These are phyloP conservation scores for Cupressus sempervirens DNA, from an alignment of 75 land plant species.

Conservation along the genomic window DNA sequence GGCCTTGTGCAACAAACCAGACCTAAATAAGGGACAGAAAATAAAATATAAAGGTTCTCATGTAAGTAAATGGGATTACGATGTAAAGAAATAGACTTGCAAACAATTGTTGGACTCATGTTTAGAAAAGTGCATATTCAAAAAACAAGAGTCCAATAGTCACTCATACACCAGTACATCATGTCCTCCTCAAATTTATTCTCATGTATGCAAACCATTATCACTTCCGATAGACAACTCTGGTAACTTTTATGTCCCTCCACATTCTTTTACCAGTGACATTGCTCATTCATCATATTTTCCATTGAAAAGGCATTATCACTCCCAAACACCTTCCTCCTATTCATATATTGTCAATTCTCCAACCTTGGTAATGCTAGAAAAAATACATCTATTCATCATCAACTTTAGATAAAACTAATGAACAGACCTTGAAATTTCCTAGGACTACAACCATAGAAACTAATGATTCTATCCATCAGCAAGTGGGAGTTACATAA, in stretches of 20 bases:
- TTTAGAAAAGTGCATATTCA: background rate
- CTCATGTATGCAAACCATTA: background rate
- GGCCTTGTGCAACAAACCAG: background rate
- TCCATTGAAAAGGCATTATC: background rate
- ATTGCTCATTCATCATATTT: background rate
- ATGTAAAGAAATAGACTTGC: background rate
- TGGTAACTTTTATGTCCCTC: background rate
- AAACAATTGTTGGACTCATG: background rate
- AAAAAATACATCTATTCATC: background rate
- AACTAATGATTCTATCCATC: background rate
- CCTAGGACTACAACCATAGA: background rate
- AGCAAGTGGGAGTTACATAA: background rate
- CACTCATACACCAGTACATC: background rate
- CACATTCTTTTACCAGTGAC: background rate
- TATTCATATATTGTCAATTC: background rate
- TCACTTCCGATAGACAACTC: background rate
- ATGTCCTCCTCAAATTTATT: background rate
- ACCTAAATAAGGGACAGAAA: background rate
- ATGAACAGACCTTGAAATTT: background rate
- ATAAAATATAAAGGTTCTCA: background rate
- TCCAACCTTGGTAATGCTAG: background rate
- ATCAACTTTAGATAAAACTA: background rate
- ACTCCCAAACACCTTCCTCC: background rate
- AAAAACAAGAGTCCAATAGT: background rate
- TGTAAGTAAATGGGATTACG: background rate